Percentiles rank a stretch among this genome's conserved stretches.
phyloP scores from a whole-genome alignment of 208 protist species.

The Trypanosoma boissoni region DNA sequence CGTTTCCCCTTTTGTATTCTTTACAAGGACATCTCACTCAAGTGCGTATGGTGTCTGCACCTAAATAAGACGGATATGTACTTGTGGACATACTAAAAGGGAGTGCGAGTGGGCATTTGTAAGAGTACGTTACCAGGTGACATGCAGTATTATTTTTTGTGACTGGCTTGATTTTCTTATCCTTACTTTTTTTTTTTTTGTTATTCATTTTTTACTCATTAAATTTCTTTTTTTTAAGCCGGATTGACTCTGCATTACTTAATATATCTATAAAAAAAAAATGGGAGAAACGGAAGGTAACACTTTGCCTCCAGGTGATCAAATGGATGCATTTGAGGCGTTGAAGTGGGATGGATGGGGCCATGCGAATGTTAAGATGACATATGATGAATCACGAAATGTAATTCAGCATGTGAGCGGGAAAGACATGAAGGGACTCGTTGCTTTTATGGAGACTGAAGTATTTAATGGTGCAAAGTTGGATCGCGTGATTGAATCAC shows the following conservation, averaged over 20 bases:
- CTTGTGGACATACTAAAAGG: too few relatives aligned
- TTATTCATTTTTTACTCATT: conserved; percentile 10
- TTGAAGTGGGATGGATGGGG: conserved; percentile 94
- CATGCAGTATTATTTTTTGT: too few relatives aligned
- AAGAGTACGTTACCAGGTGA: too few relatives aligned
- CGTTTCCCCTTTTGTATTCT: too few relatives aligned
- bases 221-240: conserved; percentile 16
- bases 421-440: conserved; percentile 73
- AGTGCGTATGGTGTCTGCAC: too few relatives aligned
- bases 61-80: too few relatives aligned
- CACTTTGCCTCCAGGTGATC: conserved; percentile 3
- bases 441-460: conserved; percentile 83
- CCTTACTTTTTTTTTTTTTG: conserved; percentile 1
- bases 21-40: too few relatives aligned
- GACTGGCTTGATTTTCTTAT: too few relatives aligned
- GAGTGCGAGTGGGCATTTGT: too few relatives aligned
- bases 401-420: conserved; percentile 70
- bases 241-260: not conserved
- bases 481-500: conserved; percentile 45
- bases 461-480: conserved; percentile 41
- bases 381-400: conserved; percentile 52
- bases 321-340: conserved; percentile 61
- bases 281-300: not conserved
- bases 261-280: not conserved
- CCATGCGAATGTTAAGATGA: conserved; percentile 45